Conservation (phyloP, 2,329 filamentous ascomycete genomes). For the Fusarium keratoplasticum region DNA sequence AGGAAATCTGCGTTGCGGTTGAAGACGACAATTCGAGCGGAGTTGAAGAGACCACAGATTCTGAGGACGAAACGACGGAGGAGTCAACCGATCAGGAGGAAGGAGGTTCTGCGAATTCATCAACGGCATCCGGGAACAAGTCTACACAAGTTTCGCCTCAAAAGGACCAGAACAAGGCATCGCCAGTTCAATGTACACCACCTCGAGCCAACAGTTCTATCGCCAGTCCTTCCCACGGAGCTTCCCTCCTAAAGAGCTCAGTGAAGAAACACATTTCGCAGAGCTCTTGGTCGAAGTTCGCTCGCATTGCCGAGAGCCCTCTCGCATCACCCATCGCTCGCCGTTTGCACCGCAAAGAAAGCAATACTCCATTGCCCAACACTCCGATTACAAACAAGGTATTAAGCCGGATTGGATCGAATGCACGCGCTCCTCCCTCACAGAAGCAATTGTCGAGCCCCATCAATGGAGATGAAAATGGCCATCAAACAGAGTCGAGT, state of each 20-base stretch:
- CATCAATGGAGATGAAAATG: neutral
- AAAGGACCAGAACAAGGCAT: neutral
- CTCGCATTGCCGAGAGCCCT: slow-evolving; percentile 12
- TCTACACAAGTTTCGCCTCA: neutral
- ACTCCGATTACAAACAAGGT: neutral
- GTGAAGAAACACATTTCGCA: slow-evolving; percentile 40
- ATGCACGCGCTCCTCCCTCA: neutral
- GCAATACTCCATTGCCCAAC: neutral
- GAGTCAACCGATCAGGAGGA: neutral
- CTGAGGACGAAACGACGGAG: neutral
- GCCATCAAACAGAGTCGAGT: neutral
- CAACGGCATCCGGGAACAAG: neutral
- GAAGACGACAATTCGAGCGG: neutral
- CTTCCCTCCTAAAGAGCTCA: slow-evolving; percentile 38
- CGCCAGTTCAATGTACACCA: neutral
- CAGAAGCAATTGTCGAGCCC: neutral
- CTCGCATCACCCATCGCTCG: neutral
- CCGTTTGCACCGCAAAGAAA: neutral
- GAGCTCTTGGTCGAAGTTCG: slow-evolving; percentile 41
- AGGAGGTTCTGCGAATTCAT: neutral
- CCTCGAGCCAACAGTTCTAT: neutral
- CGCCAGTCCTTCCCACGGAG: slow-evolving; percentile 7
- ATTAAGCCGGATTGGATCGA: neutral
- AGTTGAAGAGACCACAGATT: neutral
- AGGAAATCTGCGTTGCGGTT: slow-evolving; percentile 7